Conservation (phyloP, 2,329 filamentous ascomycete species). For the Fusarium neocosmosporiellum region DNA sequence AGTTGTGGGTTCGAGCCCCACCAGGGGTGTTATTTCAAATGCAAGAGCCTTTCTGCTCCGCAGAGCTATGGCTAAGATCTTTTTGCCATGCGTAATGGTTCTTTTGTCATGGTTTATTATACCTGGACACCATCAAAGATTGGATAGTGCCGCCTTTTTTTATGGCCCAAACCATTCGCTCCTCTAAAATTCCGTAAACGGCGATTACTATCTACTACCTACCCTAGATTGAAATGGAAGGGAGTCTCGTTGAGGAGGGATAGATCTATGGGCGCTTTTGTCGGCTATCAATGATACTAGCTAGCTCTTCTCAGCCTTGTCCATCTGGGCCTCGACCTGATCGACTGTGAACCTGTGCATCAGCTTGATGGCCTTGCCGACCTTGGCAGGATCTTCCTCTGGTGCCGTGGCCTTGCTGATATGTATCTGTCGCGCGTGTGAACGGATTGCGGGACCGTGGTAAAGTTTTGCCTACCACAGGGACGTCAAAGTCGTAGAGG, state of each 20-base stretch:
- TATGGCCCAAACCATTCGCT: no score
- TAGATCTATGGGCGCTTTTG: no score
- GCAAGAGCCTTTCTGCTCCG: no score
- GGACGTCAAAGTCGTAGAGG: slow-evolving; percentile 84
- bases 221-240: not conserved
- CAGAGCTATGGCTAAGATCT: no score
- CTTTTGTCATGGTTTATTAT: no score
- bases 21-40: no score
- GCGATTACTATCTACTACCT: not conserved
- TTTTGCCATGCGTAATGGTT: no score
- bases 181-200: not conserved
- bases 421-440: slow-evolving; percentile 61
- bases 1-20: no score
- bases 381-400: slow-evolving; percentile 64
- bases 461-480: slow-evolving; percentile 68
- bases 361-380: slow-evolving; percentile 72
- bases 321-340: slow-evolving; percentile 76
- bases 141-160: no score
- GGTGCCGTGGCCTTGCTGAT: slow-evolving; percentile 67
- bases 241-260: not conserved
- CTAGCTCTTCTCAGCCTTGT: slow-evolving; percentile 60
- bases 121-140: no score
- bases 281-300: not conserved
- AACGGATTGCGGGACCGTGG: not conserved
- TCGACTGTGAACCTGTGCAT: slow-evolving; percentile 81